Conservation (phyloP, 495 filamentous ascomycete species). For the Aspergillus carlsbadensis region DNA sequence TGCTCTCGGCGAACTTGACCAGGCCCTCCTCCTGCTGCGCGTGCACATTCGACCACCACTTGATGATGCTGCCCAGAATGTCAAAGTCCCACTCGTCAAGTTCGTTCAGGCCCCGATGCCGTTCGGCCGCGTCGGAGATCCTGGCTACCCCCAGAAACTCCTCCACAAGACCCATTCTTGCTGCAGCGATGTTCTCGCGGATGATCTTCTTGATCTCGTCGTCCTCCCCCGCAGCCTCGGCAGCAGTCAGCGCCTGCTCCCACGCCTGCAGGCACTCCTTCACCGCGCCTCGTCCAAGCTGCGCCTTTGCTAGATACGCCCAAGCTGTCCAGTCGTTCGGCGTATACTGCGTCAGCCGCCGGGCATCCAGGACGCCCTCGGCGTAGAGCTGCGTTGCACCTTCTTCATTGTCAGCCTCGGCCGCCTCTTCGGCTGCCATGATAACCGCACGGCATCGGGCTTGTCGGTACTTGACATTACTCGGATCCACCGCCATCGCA, state of each 20-base stretch:
- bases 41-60: not conserved
- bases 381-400: not conserved
- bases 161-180: constrained; percentile 18
- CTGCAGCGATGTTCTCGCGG: not conserved
- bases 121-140: too few species aligned
- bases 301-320: not conserved
- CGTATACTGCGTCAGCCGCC: not conserved
- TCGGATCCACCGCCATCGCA: not conserved
- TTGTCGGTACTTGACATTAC: not conserved
- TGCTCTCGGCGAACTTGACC: not conserved
- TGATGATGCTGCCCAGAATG: not conserved
- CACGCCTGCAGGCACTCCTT: not conserved
- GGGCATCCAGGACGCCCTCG: not conserved
- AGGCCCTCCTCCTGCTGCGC: not conserved
- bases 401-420: not conserved
- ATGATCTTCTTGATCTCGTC: not conserved
- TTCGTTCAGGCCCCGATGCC: too few species aligned
- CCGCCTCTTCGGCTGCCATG: not conserved
- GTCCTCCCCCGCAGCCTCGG: not conserved
- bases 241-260: not conserved
- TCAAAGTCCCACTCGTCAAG: not conserved
- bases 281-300: not conserved
- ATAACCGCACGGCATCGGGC: not conserved
- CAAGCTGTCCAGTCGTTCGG: not conserved
- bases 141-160: constrained; percentile 19